These are phyloP conservation scores for Mycena crocata DNA, from an alignment of 768 basidiomycete species.

Conservation along the genomic window DNA sequence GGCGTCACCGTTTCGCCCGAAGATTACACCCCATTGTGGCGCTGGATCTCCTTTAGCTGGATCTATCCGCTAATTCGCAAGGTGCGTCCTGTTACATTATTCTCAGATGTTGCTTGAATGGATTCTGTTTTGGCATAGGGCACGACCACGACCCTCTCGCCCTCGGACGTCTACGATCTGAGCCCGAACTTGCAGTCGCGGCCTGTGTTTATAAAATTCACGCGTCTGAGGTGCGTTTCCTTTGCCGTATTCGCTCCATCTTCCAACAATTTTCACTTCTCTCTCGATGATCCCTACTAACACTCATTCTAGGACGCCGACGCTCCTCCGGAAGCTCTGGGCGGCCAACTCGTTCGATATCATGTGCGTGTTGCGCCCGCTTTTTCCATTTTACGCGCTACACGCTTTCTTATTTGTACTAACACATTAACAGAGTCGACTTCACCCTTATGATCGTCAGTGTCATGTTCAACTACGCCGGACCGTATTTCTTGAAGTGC, in stretches of 20 bases:
- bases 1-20: conserved; percentile 72
- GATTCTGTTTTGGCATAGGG: conserved; percentile 44
- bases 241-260: background rate
- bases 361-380: conserved; percentile 48
- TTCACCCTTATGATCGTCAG: conserved; percentile 74
- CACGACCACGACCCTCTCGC: conserved; percentile 65
- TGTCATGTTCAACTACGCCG: conserved; percentile 81
- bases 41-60: conserved; percentile 81
- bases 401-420: background rate
- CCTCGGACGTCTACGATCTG: conserved; percentile 77
- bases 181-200: conserved; percentile 76
- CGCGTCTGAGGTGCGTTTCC: conserved; percentile 1
- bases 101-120: background rate
- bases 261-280: no score
- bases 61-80: conserved; percentile 70
- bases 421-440: conserved; percentile 61
- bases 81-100: conserved; percentile 38
- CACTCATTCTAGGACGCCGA: conserved; percentile 43
- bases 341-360: conserved; percentile 60
- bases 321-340: conserved; percentile 56
- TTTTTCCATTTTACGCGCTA: background rate
- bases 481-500: conserved; percentile 88
- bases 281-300: no score
- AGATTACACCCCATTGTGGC: conserved; percentile 78
- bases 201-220: conserved; percentile 68